Evolutionary conservation across 129 eudicot genomes (phyloP), one percentile per base, ranked within the genome.

Genomic region (Silybum marianum): DNA sequence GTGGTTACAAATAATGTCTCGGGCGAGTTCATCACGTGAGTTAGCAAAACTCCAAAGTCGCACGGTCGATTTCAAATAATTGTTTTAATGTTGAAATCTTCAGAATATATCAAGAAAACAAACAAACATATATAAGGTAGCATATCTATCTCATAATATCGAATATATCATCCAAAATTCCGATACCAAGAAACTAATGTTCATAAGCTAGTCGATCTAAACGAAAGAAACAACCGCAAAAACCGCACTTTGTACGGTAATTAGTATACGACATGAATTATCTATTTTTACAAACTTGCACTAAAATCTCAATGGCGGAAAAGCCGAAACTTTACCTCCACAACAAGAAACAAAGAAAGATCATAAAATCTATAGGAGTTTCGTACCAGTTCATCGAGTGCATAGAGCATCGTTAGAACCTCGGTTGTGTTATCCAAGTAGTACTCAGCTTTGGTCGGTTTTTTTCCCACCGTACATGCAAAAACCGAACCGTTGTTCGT

Each of bases 401-500:
- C 68, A 71, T 85, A 72, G 32, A 85, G 88, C 88, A 85, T 73
- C 58, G 19, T 62, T 32, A 62, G 36, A 4, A 85, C 88, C 58
- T 85, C 80, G 22, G 54, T 25, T 7, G 80, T 81, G 54, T 85
- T 80, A 72, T 85, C 88, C 34, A 85, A 68, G 19, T 85, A 85
- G 32, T 81, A 85, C 39, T 73, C 67, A 23, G 88, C 84, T 74
- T 54, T 66, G 42, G 81, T 85, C 44, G 82, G 88, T 67, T 80
- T 85, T 39, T 73, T 79, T 14, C 84, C 87, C 48, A 84, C 84
- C 2, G 87, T 84, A 46, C 87, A 84, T 19, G 87, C 87, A 73
- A 73, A 84, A 14, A 84, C 81, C 13, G 85, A 63, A 39, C 80
- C 42, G 51, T 48, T 32, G 3, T 46, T 28, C 22, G 82, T 76